phyloP scores from a whole-genome alignment of 2,329 filamentous ascomycete species.

The Trichoderma lentiforme region DNA sequence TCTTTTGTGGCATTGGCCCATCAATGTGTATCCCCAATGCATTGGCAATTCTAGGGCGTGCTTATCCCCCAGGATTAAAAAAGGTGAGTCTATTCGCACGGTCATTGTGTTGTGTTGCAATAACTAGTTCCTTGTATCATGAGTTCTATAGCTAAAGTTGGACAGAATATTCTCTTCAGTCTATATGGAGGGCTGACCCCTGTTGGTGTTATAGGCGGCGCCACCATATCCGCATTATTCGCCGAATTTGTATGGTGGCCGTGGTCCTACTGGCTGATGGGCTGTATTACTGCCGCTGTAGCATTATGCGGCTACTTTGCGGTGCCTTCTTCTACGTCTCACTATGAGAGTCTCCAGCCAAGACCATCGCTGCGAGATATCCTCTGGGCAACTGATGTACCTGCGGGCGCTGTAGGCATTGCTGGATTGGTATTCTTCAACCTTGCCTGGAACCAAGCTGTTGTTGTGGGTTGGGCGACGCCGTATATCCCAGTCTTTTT shows the following conservation, averaged over 20 bases:
- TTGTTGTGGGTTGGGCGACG: conserved; percentile 55
- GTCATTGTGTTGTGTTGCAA: no score
- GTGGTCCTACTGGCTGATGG: conserved; percentile 42
- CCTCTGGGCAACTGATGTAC: conserved; percentile 30
- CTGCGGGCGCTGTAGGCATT: conserved; percentile 45
- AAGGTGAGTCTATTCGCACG: not conserved
- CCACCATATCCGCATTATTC: conserved; percentile 31
- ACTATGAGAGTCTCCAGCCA: not conserved
- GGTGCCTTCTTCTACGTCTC: not conserved
- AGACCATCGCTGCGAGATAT: not conserved
- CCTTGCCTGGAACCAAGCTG: conserved; percentile 65
- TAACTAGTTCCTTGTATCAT: not conserved
- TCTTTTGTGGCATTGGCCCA: conserved; percentile 59
- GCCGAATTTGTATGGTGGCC: conserved; percentile 42
- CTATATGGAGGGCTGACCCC: not conserved
- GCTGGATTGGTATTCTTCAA: conserved; percentile 59
- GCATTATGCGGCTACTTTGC: no score
- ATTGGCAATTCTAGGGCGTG: conserved; percentile 56
- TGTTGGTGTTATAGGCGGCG: not conserved
- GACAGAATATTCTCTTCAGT: not conserved
- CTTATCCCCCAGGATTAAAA: conserved; percentile 50
- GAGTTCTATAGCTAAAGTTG: not conserved
- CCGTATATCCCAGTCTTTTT: conserved; percentile 56
- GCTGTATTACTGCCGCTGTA: not conserved
- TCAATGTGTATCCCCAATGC: conserved; percentile 62